Evolutionary conservation across 2,329 filamentous ascomycete genomes (phyloP).

Genomic region (Graphilbum ipis-grandicollis): DNA sequence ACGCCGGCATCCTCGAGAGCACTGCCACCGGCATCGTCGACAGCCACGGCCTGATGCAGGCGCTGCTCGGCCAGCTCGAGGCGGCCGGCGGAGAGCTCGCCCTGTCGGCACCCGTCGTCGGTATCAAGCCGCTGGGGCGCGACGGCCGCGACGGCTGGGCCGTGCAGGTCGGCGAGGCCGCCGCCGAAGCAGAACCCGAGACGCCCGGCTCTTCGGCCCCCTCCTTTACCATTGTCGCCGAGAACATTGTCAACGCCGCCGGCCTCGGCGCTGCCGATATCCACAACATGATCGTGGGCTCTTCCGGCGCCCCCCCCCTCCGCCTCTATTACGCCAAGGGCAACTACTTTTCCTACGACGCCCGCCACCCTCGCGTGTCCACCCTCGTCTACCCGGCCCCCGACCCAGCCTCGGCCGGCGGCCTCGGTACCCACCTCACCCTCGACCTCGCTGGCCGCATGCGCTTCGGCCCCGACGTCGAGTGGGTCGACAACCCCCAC

Average conservation of each 20-base stretch:
- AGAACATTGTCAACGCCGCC: slow-evolving; percentile 70
- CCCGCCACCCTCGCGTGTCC: slow-evolving; percentile 41
- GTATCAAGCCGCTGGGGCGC: slow-evolving; percentile 30
- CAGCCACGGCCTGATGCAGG: slow-evolving; percentile 69
- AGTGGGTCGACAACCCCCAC: slow-evolving; percentile 62
- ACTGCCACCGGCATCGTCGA: slow-evolving; percentile 83
- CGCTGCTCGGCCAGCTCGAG: slow-evolving; percentile 60
- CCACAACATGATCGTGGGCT: slow-evolving; percentile 56
- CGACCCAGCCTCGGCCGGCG: slow-evolving; percentile 60
- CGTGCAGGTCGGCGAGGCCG: slow-evolving; percentile 31
- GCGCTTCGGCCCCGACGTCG: slow-evolving; percentile 86
- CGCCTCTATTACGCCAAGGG: slow-evolving; percentile 78
- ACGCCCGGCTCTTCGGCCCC: not conserved
- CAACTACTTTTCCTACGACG: slow-evolving; percentile 76
- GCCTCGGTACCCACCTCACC: slow-evolving; percentile 84
- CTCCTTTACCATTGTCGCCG: slow-evolving; percentile 36
- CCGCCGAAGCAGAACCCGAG: no score
- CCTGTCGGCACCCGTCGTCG: slow-evolving; percentile 47
- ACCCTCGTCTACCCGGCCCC: slow-evolving; percentile 83
- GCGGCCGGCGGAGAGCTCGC: slow-evolving; percentile 60
- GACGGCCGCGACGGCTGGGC: slow-evolving; percentile 48
- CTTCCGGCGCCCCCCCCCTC: slow-evolving; percentile 10
- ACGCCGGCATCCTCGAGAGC: slow-evolving; percentile 62
- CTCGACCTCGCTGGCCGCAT: slow-evolving; percentile 72
- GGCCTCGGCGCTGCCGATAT: slow-evolving; percentile 62